A percentile compares a stretch with the other conserved stretches of the same genome.
Conservation (phyloP, 2,329 filamentous ascomycete species). For the Didymella arachidicola region DNA sequence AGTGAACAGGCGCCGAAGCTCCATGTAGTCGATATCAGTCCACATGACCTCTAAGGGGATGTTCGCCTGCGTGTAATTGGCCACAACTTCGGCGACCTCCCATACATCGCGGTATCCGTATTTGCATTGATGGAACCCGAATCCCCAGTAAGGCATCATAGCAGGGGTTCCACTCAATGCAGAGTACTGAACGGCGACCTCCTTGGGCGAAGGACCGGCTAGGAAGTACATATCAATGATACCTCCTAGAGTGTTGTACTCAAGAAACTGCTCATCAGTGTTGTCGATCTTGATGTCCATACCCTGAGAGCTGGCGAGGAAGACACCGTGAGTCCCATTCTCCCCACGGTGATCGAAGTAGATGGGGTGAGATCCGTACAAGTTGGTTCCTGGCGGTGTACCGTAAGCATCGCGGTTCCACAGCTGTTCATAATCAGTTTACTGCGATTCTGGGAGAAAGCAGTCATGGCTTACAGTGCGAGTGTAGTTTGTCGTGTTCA, state of each 20-base stretch:
- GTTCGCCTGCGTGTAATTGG: constrained; percentile 69
- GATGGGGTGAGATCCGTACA: constrained; percentile 78
- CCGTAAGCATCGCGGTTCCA: constrained; percentile 74
- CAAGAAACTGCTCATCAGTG: constrained; percentile 71
- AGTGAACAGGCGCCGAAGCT: constrained; percentile 66
- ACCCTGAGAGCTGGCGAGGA: constrained; percentile 45
- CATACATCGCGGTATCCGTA: constrained; percentile 65
- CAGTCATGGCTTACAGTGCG: constrained; percentile 54
- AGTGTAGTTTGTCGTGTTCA: constrained; percentile 73
- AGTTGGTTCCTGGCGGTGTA: constrained; percentile 67
- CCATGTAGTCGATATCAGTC: constrained; percentile 78
- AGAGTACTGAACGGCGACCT: constrained; percentile 59
- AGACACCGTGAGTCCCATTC: constrained; percentile 49
- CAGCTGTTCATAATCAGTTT: constrained; percentile 57
- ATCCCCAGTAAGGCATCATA: constrained; percentile 62
- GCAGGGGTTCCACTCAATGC: constrained; percentile 56
- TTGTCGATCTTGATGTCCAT: constrained; percentile 81
- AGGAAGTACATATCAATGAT: constrained; percentile 72
- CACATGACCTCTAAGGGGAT: constrained; percentile 71
- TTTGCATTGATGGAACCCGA: constrained; percentile 61
- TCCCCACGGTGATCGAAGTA: constrained; percentile 74
- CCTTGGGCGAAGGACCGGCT: constrained; percentile 56
- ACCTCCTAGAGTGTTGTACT: constrained; percentile 82
- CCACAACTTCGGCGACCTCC: constrained; percentile 69
- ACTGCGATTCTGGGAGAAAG: background rate